These are phyloP conservation scores for Xylaria cubensis DNA, from an alignment of 495 filamentous ascomycete genomes.

Conservation along the genomic window DNA sequence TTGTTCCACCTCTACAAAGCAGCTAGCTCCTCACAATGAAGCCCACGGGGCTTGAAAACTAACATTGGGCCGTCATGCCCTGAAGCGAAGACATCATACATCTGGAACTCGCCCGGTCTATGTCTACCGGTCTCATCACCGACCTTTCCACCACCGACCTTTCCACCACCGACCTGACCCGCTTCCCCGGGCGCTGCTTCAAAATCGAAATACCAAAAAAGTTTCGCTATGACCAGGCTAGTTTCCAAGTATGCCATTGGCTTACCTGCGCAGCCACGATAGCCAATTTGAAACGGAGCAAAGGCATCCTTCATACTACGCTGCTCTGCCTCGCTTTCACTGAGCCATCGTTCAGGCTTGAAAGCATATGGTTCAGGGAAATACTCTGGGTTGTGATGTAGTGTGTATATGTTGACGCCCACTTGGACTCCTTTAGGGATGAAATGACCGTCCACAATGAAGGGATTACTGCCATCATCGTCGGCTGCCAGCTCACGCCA, in stretches of 20 bases:
- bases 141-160: conserved; percentile 21
- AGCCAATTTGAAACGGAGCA: conserved; percentile 64
- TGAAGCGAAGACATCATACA: conserved; percentile 39
- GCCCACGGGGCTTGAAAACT: conserved; percentile 31
- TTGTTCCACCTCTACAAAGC: neutral
- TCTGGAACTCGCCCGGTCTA: conserved; percentile 44
- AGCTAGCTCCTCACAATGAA: conserved; percentile 2
- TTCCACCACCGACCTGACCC: conserved; percentile 28
- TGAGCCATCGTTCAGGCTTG: conserved; percentile 51
- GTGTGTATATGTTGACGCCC: conserved; percentile 45
- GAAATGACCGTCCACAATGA: conserved; percentile 35
- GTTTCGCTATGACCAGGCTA: conserved; percentile 55
- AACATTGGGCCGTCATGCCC: conserved; percentile 40
- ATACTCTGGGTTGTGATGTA: conserved; percentile 50
- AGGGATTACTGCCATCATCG: conserved; percentile 49
- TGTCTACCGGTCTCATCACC: conserved; percentile 34
- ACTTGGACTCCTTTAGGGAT: conserved; percentile 42
- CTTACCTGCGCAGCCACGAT: conserved; percentile 64
- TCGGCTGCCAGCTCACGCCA: conserved; percentile 45
- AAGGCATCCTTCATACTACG: conserved; percentile 44
- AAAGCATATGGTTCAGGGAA: conserved; percentile 46
- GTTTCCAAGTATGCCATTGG: conserved; percentile 64
- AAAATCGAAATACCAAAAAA: conserved; percentile 48
- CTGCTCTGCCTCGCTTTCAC: conserved; percentile 14
- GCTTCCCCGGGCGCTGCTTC: conserved; percentile 31